Base-by-base conservation (phyloP, 1,284 basidiomycete species). In the Athelia psychrophila region DNA sequence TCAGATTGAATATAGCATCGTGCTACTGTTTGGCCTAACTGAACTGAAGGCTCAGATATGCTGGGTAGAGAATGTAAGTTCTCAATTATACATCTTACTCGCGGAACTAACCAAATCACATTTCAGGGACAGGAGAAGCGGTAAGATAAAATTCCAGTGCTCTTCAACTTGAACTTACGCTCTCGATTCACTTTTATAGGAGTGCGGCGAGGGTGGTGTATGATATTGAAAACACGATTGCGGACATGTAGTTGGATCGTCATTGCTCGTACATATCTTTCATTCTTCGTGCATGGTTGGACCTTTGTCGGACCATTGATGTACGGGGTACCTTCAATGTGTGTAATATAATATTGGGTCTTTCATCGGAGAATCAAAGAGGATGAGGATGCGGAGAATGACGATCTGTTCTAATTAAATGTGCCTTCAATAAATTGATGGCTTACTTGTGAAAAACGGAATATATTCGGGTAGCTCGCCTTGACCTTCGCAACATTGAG, bases 11-110 rank as follows among this genome's bases (percentile, higher is more conserved):
- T 72, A 69, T 52, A 68, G 73, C 15, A 58, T 79, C 3, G 60
- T 78, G 16, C 54, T 79, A 30, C 56, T 74, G 12, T 74, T 79
- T 45, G 78, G 77, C 3, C 54, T 75, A 44, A 76, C 78, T 0
- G 77, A 79, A 56, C 62, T 78, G 49, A 71, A 68, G 48, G 77
- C 77, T 0, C 72, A 76, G 49, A 56, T 79, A 32, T 62, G 67
- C 25, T 78, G 77, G 74, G 60, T 56, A 44, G 75, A 78, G 35
- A 67, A 74, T 50, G 77, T 75, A 51, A 47, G 66, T n/a, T 6
- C 22, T 5, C 24, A 6, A 27, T 10, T 61, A 6, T 44, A 27
- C 45, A 0, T 19, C n/a, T 44, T 2, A 18, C 20, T 23, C 15
- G 20, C 19, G 48, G 6, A 33, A 51, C 59, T 3, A n/a, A 51